Percentiles rank a stretch among this genome's conserved stretches.
phyloP scores from a whole-genome alignment of 768 basidiomycete species.

The Cantharellus cinnabarinus region DNA sequence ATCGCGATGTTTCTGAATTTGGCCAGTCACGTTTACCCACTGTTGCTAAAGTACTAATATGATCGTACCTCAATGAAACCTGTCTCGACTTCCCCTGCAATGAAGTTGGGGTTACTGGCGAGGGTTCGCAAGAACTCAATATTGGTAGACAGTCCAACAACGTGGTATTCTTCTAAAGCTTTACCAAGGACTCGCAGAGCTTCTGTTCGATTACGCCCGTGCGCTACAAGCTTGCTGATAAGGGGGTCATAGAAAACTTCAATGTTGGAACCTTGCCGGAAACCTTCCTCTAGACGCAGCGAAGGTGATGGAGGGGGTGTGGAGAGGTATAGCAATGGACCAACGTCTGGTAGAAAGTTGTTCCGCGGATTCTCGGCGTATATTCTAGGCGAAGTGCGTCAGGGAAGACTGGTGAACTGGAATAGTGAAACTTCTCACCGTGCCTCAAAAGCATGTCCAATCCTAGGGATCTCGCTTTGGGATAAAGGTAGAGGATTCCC shows the following conservation, averaged over 20 bases:
- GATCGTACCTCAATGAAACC: constrained; percentile 64
- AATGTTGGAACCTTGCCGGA: constrained; percentile 56
- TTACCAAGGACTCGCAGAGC: constrained; percentile 61
- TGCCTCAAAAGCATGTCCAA: constrained; percentile 87
- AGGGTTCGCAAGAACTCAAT: constrained; percentile 68
- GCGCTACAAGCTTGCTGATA: constrained; percentile 82
- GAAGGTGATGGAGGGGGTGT: constrained; percentile 49
- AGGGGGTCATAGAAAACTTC: constrained; percentile 84
- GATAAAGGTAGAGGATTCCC: constrained; percentile 64
- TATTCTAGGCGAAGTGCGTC: constrained; percentile 21
- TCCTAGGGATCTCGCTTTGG: constrained; percentile 63
- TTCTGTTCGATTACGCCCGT: constrained; percentile 65
- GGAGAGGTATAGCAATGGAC: constrained; percentile 57
- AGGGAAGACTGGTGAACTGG: background rate
- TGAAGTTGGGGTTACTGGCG: constrained; percentile 59
- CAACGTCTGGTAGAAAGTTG: constrained; percentile 83
- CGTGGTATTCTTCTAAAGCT: constrained; percentile 72
- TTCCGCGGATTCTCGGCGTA: constrained; percentile 92
- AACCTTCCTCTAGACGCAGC: constrained; percentile 80
- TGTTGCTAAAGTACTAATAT: background rate
- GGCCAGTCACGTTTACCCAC: background rate
- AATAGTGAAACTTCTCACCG: constrained; percentile 18
- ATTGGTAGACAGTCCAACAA: constrained; percentile 83
- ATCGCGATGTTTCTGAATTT: constrained; percentile 51
- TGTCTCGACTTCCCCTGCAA: constrained; percentile 66